Conservation (phyloP, 1,284 basidiomycete genomes). For the Tylopilus sp. region DNA sequence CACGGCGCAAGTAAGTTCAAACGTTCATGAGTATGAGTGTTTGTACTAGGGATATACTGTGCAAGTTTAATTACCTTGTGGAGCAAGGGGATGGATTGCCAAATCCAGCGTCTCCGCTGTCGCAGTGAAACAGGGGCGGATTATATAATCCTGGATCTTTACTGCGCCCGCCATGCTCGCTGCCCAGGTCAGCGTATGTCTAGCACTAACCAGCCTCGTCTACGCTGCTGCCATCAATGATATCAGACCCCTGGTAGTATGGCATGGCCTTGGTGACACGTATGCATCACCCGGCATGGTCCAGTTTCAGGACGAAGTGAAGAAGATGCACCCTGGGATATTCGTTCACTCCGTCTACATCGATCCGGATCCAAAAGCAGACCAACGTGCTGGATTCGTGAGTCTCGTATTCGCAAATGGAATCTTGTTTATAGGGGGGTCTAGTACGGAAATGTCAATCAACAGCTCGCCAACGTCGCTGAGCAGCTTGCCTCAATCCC, state of each 20-base stretch:
- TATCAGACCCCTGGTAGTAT: conserved; percentile 78
- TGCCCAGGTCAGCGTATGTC: conserved; percentile 6
- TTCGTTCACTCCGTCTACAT: conserved; percentile 83
- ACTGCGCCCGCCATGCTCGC: conserved; percentile 12
- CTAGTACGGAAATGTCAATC: conserved; percentile 79
- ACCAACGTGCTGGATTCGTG: conserved; percentile 79
- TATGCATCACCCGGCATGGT: conserved; percentile 65
- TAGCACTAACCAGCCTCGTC: conserved; percentile 12
- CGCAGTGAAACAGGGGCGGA: too few species aligned
- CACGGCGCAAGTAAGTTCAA: too few species aligned
- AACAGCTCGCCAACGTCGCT: conserved; percentile 65
- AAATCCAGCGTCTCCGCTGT: too few species aligned
- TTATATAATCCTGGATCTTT: neutral
- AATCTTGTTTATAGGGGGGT: conserved; percentile 1
- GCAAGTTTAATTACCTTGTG: too few species aligned
- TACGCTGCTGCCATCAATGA: conserved; percentile 14
- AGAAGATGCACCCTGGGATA: conserved; percentile 75
- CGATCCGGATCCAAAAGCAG: conserved; percentile 61
- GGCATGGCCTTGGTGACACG: conserved; percentile 89
- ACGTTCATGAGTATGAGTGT: too few species aligned
- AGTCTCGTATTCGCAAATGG: conserved; percentile 34
- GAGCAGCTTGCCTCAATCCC: conserved; percentile 65
- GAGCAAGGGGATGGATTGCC: too few species aligned
- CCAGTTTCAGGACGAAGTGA: conserved; percentile 64
- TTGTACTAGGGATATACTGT: too few species aligned